Evolutionary conservation across 1,139 yeast species (phyloP).

Genomic region (Pichia norvegensis): DNA sequence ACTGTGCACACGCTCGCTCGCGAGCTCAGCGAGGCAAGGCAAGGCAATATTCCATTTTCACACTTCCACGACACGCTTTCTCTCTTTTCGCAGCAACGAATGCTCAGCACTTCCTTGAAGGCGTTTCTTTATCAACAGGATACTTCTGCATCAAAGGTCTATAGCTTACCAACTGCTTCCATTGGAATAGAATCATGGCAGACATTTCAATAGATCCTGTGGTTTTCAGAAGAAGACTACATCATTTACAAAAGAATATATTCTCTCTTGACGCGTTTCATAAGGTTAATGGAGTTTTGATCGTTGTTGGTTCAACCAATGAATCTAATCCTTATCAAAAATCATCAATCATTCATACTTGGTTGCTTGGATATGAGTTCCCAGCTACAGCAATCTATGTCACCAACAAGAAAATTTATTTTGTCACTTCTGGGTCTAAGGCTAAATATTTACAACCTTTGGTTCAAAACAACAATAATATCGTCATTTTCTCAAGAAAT

Average conservation of each 20-base stretch:
- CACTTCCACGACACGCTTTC: no score
- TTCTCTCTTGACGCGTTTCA: conserved; percentile 36
- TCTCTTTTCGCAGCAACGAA: background rate
- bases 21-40: background rate
- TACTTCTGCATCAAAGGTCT: no score
- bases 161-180: no score
- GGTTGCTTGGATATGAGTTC: conserved; percentile 93
- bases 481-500: conserved; percentile 69
- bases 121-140: conserved; percentile 3
- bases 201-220: conserved; percentile 28
- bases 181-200: conserved; percentile 25
- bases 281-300: conserved; percentile 49
- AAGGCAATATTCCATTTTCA: no score
- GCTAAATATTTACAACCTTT: conserved; percentile 67
- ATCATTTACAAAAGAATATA: conserved; percentile 34
- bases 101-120: conserved; percentile 2
- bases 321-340: conserved; percentile 88
- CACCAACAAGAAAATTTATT: conserved; percentile 50
- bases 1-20: background rate
- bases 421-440: conserved; percentile 82
- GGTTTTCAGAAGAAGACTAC: conserved; percentile 35
- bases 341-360: conserved; percentile 79
- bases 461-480: conserved; percentile 30
- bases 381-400: conserved; percentile 78
- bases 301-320: conserved; percentile 75